Conservation (phyloP, 768 basidiomycete genomes). For the Mycena sanguinolenta region DNA sequence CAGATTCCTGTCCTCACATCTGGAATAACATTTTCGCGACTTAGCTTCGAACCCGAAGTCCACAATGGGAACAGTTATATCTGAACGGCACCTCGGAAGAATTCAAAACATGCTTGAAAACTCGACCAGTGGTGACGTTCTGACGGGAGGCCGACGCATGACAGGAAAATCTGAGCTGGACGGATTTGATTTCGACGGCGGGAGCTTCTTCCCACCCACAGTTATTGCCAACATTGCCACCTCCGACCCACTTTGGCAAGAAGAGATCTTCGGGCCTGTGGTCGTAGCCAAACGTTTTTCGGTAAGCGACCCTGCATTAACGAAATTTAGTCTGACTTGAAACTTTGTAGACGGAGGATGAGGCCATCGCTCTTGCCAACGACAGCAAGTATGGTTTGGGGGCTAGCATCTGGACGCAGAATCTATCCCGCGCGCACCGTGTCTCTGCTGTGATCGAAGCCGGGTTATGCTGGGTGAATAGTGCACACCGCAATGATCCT, state of each 20-base stretch:
- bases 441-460: conserved; percentile 77
- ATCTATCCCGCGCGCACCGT: conserved; percentile 82
- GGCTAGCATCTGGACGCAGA: conserved; percentile 83
- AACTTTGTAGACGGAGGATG: conserved; percentile 64
- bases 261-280: conserved; percentile 92
- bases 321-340: not conserved
- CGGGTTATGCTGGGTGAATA: conserved; percentile 91
- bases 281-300: conserved; percentile 68
- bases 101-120: conserved; percentile 70
- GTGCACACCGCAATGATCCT: conserved; percentile 91
- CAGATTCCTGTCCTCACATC: not conserved
- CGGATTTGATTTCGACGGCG: conserved; percentile 76
- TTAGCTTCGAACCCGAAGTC: conserved; percentile 79
- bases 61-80: conserved; percentile 88
- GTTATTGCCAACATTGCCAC: conserved; percentile 71
- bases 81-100: conserved; percentile 70
- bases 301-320: conserved; percentile 40
- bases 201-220: conserved; percentile 87
- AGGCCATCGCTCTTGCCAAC: conserved; percentile 80
- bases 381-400: conserved; percentile 85
- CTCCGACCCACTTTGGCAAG: conserved; percentile 79
- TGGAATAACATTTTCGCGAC: conserved; percentile 5
- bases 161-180: conserved; percentile 74
- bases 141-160: conserved; percentile 79
- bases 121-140: conserved; percentile 56